Percentiles rank a stretch among this genome's conserved stretches.
These are phyloP conservation scores for Chernovozyma sophiae-reginae DNA, from an alignment of 1,139 yeast genomes.

Conservation along the genomic window DNA sequence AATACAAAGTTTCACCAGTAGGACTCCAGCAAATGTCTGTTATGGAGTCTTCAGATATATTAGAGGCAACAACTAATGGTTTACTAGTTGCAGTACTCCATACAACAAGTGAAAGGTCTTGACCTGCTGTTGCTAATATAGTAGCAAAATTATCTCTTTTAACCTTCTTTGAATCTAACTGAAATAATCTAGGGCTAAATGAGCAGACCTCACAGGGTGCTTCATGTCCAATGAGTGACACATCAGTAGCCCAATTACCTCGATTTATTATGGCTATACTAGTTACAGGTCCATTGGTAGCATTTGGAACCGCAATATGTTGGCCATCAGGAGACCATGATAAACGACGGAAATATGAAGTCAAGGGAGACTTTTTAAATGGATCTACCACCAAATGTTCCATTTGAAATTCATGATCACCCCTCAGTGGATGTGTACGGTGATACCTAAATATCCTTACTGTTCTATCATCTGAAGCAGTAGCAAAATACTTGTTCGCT, in stretches of 20 bases:
- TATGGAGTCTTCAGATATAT: conserved; percentile 56
- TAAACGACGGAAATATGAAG: conserved; percentile 85
- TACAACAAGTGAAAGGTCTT: conserved; percentile 64
- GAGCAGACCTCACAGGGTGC: conserved; percentile 94
- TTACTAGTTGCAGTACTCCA: conserved; percentile 64
- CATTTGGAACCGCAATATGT: conserved; percentile 93
- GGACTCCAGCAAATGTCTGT: conserved; percentile 80
- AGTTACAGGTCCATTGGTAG: conserved; percentile 94
- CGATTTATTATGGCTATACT: conserved; percentile 84
- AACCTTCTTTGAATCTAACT: conserved; percentile 13
- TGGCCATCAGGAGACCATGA: conserved; percentile 99
- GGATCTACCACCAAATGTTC: conserved; percentile 84
- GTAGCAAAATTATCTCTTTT: conserved; percentile 35
- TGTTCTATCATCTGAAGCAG: conserved; percentile 93
- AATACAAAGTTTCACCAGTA: conserved; percentile 64
- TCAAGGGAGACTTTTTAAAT: conserved; percentile 81
- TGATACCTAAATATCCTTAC: conserved; percentile 84
- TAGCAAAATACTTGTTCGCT: conserved; percentile 94
- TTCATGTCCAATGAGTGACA: conserved; percentile 90
- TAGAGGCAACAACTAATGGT: conserved; percentile 64
- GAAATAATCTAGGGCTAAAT: conserved; percentile 74
- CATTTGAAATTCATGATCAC: conserved; percentile 75
- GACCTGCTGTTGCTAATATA: conserved; percentile 74
- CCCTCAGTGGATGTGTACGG: conserved; percentile 35
- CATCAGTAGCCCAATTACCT: conserved; percentile 89